Base-by-base conservation (phyloP, 2,329 filamentous ascomycete species). In the Fusarium heterosporum region DNA sequence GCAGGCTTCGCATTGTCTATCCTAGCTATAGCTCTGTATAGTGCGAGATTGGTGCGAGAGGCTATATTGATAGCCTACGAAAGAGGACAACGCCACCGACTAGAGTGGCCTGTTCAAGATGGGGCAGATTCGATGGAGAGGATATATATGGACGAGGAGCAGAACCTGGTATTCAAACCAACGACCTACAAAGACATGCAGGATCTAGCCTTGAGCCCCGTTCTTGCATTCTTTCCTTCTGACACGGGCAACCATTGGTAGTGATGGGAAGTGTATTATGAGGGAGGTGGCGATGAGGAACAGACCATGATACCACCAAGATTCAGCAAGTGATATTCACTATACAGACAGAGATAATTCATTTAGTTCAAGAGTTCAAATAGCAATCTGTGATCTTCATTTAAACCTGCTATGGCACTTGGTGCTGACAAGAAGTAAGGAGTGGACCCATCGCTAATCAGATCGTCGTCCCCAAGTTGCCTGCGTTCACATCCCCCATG, bases 221-320 rank as follows among this genome's bases (percentile, higher is more conserved):
- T 78, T 22, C 42, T 78, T 29, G 76, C 76, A 12, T 77, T 77
- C 51, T 76, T 77, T 22, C 73, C 74, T 4, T 68, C 64, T 1
- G 43, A 41, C 10, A 26, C 48, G 11, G 29, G 45, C 34, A 43
- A 39, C 30, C 36, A 34, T 41, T 46, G 36, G 53, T 56, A 66
- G 34, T 36, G 26, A 5, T 8, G 11, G 16, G 22, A 9, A 9
- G 16, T 36, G n/a, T n/a, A n/a, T 36, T 8, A 34, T 16, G n/a
- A 36, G 34, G 16, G n/a, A 36, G 34, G 16, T n/a, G 9, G 8
- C 3, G n/a, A 9, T 16, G 9, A 32, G 25, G 14, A 22, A 14
- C 6, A 36, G 7, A n/a, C 7, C 25, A 26, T 14, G 6, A 6
- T 9, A 36, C 34, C n/a, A 17, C n/a, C 25, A 9, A 7, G 26